phyloP scores from a whole-genome alignment of 78 protist species.

The Cavenderia fasciculata region DNA sequence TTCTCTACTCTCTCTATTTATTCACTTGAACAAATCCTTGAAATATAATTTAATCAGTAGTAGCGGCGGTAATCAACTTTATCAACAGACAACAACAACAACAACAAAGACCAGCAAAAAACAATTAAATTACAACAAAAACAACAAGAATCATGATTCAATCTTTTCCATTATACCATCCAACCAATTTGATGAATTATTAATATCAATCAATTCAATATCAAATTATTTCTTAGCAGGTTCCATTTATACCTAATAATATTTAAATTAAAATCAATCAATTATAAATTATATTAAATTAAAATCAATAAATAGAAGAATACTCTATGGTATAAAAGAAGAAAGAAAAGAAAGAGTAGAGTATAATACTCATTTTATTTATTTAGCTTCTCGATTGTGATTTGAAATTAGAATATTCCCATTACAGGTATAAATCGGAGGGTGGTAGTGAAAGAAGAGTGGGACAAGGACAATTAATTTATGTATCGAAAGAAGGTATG shows the following conservation, averaged over 20 bases:
- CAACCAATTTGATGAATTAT: conserved; percentile 47
- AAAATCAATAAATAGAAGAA: too few relatives aligned
- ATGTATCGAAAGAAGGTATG: too few relatives aligned
- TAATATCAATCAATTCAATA: background rate
- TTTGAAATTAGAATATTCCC: too few relatives aligned
- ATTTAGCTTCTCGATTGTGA: too few relatives aligned
- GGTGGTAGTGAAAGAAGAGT: too few relatives aligned
- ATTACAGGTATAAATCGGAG: too few relatives aligned
- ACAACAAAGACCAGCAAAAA: background rate
- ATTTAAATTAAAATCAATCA: too few relatives aligned
- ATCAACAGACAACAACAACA: conserved; percentile 6
- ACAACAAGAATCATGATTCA: conserved; percentile 14
- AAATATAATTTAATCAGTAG: background rate
- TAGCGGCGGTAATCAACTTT: background rate
- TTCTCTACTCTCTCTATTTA: conserved; percentile 17
- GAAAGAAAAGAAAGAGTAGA: too few relatives aligned
- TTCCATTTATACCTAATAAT: conserved; percentile 42
- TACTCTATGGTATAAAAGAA: too few relatives aligned
- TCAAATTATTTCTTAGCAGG: conserved; percentile 39
- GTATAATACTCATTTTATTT: too few relatives aligned
- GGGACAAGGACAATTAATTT: too few relatives aligned
- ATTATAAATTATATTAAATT: too few relatives aligned
- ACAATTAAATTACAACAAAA: background rate
- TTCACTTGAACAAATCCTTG: conserved; percentile 20
- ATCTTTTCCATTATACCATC: conserved; percentile 23